Conservation (phyloP, 257 asterid genomes). For the Solanum chaucha region DNA sequence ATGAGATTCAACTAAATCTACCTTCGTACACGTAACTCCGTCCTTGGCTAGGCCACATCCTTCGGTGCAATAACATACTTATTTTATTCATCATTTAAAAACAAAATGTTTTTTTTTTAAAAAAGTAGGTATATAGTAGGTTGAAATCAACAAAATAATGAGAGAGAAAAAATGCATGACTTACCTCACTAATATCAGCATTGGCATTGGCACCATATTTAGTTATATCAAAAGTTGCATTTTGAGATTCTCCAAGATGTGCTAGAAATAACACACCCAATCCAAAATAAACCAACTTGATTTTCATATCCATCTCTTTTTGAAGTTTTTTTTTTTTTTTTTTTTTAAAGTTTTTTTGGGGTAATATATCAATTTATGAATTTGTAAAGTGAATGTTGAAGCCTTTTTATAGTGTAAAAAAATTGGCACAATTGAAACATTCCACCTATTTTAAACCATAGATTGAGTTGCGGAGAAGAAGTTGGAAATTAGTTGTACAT, state of each 20-base stretch:
- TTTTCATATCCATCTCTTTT: background rate
- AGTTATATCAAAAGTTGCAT: background rate
- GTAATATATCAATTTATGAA: background rate
- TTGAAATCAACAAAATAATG: background rate
- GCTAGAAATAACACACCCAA: background rate
- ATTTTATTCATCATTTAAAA: background rate
- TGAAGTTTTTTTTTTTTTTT: background rate
- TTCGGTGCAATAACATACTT: background rate
- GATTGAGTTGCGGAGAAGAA: background rate
- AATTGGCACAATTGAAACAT: background rate
- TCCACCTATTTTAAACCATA: background rate
- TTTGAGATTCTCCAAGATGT: background rate
- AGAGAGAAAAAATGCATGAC: background rate
- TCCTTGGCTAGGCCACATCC: background rate
- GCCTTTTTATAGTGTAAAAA: background rate
- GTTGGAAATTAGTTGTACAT: background rate
- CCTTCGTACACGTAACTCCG: background rate
- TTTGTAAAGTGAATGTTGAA: background rate
- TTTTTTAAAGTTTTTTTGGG: background rate
- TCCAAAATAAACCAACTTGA: background rate
- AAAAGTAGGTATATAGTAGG: background rate
- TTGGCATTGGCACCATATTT: conserved; percentile 1
- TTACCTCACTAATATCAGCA: background rate
- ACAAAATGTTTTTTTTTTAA: background rate
- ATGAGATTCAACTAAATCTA: background rate